phyloP scores from a whole-genome alignment of 768 basidiomycete species.

The Lactarius pseudohatsudake region DNA sequence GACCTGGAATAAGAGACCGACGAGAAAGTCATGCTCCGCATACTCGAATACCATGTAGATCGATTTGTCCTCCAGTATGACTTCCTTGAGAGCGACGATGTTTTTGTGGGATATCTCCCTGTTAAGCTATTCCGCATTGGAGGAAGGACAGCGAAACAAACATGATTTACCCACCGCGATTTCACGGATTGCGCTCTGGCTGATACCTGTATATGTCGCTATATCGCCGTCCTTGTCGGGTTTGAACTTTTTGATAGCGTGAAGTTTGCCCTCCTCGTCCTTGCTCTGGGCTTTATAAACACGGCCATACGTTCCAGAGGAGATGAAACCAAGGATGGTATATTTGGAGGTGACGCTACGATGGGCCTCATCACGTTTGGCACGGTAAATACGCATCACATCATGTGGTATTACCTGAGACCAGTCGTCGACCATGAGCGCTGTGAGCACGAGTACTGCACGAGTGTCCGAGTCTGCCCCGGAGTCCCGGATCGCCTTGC shows the following conservation, averaged over 20 bases:
- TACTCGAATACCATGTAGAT: conserved; percentile 99
- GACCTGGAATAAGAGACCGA: conserved; percentile 40
- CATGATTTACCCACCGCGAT: conserved; percentile 71
- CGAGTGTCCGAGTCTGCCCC: not conserved
- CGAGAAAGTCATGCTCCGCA: conserved; percentile 97
- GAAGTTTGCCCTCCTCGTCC: conserved; percentile 66
- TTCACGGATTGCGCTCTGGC: conserved; percentile 95
- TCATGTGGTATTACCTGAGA: conserved; percentile 43
- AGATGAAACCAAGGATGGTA: conserved; percentile 93
- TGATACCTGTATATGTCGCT: conserved; percentile 93
- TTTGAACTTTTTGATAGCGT: conserved; percentile 99
- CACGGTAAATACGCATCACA: conserved; percentile 84
- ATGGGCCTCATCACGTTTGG: conserved; percentile 69
- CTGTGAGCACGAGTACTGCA: not conserved
- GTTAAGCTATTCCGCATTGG: conserved; percentile 60
- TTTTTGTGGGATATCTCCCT: conserved; percentile 90
- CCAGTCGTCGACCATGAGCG: conserved; percentile 29
- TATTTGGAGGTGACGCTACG: conserved; percentile 78
- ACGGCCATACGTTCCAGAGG: conserved; percentile 96
- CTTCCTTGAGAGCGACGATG: conserved; percentile 86
- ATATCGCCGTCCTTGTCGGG: conserved; percentile 99
- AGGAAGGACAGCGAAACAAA: conserved; percentile 4
- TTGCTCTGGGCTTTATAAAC: conserved; percentile 94
- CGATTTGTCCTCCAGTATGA: conserved; percentile 96
- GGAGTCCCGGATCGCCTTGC: not conserved